These are phyloP conservation scores for Nicotiana rustica DNA, from an alignment of 305 asterid genomes.

Conservation along the genomic window DNA sequence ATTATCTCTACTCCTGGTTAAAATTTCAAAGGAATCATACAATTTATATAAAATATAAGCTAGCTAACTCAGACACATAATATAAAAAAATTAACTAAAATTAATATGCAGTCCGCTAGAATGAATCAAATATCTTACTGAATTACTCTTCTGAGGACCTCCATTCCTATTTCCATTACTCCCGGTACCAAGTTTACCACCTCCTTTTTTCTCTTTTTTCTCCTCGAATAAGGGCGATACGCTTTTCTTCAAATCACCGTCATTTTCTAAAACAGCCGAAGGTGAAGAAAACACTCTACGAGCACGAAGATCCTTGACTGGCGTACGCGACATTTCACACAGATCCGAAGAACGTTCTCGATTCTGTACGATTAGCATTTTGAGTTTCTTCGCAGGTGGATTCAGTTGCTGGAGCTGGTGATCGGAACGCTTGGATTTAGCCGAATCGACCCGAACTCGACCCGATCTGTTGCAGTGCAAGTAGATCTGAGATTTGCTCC, in stretches of 20 bases:
- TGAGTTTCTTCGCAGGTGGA: slow-evolving; percentile 37
- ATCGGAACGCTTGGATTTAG: not conserved
- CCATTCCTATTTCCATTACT: not conserved
- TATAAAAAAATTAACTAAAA: not conserved
- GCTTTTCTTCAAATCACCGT: not conserved
- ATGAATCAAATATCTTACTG: slow-evolving; percentile 41
- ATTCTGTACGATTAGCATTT: not conserved
- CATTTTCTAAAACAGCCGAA: slow-evolving; percentile 32
- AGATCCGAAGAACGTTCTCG: slow-evolving; percentile 35
- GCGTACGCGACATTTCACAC: slow-evolving; percentile 35
- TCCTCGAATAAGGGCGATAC: not conserved
- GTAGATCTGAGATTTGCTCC: slow-evolving; percentile 55
- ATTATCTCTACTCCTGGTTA: not conserved
- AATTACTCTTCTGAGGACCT: slow-evolving; percentile 37
- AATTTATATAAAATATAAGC: not conserved
- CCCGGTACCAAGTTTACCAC: not conserved
- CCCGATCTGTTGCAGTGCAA: slow-evolving; percentile 52
- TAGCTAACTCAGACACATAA: not conserved
- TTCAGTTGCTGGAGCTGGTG: slow-evolving; percentile 18
- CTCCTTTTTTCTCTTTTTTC: not conserved
- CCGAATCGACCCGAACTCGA: slow-evolving; percentile 39
- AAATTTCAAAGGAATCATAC: not conserved
- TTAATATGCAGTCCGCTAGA: not conserved
- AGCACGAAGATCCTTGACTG: slow-evolving; percentile 60
- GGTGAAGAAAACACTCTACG: slow-evolving; percentile 63